These are phyloP conservation scores for Dovyalis caffra DNA, from an alignment of 345 rosid species.

Conservation along the genomic window DNA sequence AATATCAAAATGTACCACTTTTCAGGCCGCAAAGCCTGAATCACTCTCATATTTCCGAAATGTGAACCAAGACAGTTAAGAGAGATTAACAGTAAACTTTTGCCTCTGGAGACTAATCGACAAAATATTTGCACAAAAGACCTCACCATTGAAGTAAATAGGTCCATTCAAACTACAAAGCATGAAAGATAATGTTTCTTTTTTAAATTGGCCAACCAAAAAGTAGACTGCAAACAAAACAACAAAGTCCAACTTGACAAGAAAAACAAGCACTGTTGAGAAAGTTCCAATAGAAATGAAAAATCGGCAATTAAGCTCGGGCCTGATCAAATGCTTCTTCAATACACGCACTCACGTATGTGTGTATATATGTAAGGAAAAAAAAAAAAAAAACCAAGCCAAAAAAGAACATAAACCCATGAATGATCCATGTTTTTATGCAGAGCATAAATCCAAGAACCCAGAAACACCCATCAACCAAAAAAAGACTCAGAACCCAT, in stretches of 20 bases:
- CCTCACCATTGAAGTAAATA: not conserved
- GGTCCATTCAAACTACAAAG: not conserved
- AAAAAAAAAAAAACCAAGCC: not conserved
- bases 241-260: not conserved
- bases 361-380: not conserved
- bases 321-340: constrained; percentile 5
- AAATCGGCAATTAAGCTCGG: not conserved
- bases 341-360: not conserved
- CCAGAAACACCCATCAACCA: constrained; percentile 8
- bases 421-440: not conserved
- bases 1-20: not conserved
- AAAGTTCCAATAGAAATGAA: not conserved
- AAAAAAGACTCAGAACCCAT: not conserved
- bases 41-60: not conserved
- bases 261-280: not conserved
- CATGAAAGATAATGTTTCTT: not conserved
- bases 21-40: not conserved
- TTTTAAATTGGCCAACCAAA: not conserved
- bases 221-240: not conserved
- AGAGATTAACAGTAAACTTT: not conserved
- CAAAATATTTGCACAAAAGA: not conserved
- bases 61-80: not conserved
- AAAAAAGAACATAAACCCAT: not conserved
- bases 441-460: constrained; percentile 7
- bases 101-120: not conserved